phyloP scores from a whole-genome alignment of 257 asterid species.

The Coffea canephora region DNA sequence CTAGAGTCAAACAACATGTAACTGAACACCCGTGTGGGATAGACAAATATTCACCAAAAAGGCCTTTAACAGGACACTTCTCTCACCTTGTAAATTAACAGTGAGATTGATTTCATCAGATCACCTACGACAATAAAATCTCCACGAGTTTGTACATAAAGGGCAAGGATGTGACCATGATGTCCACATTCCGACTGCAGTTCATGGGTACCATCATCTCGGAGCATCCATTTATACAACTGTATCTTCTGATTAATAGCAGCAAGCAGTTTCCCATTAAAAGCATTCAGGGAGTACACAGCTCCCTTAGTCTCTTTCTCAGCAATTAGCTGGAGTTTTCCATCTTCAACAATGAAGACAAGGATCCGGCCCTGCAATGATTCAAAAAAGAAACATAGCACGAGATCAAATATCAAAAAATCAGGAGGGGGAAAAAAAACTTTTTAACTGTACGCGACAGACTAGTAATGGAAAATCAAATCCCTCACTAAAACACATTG shows the following conservation, averaged over 20 bases:
- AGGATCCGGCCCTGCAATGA: conserved; percentile 79
- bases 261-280: conserved; percentile 93
- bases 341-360: conserved; percentile 94
- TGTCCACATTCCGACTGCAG: conserved; percentile 98
- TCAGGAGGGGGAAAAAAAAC: not conserved
- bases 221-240: conserved; percentile 91
- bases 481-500: not conserved
- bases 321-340: conserved; percentile 85
- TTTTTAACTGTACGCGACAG: not conserved
- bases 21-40: not conserved
- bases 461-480: not conserved
- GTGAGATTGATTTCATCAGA: conserved; percentile 92
- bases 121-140: conserved; percentile 97
- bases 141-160: conserved; percentile 95
- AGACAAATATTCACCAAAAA: not conserved
- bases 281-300: conserved; percentile 89
- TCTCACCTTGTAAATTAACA: conserved; percentile 85
- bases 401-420: not conserved
- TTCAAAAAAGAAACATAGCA: not conserved
- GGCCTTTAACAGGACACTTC: not conserved
- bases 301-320: conserved; percentile 98
- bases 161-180: conserved; percentile 97
- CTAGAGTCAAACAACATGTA: not conserved
- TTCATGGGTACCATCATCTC: conserved; percentile 87
- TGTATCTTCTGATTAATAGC: conserved; percentile 98